Base-by-base conservation (phyloP, 1,284 basidiomycete species). In the Malassezia restricta region DNA sequence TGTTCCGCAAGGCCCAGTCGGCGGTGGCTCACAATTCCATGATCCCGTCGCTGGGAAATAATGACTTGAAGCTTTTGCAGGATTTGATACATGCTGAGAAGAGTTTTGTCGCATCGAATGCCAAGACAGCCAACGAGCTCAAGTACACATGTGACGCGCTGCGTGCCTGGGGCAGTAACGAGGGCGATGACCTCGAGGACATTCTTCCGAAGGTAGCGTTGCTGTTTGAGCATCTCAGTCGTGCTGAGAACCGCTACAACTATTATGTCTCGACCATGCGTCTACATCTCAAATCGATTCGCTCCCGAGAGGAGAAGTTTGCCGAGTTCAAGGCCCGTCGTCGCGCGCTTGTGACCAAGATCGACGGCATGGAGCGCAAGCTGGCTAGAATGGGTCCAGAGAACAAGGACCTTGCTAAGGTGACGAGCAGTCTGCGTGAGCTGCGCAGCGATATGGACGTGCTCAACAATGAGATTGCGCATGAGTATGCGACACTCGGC, bases 1-100 rank as follows among this genome's bases (percentile, higher is more conserved):
- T 71, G 45, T 58, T 71, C 43, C 58, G 53, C 27, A 71, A 66
- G 47, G 68, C 65, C 28, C 65, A 71, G 51, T 63, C 67, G 43
- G 51, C 59, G 11, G 80, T 89, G 66, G 87, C 86, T 2, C 86
- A 89, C 72, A 88, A 86, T 65, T 82, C 86, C 1, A 87, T 83
- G 3, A 52, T 69, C 27, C 78, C 81, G 0, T 75, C 90, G 3
- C 81, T 78, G 9, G 87, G 84, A 0, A 90, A 89, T 71, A 82
- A 83, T 65, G 89, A 92, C 71, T 75, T 90, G 12, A 77, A 84
- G 30, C 28, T 44, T n/a, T 76, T 94, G 5, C 89, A 94, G 71
- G 87, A 90, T 65, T 78, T 92, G 58, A 95, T 95, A 58, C 84
- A 81, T 2, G 79, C 84, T 0, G 90, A 95, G 75, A 95, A 95